Base-by-base conservation (phyloP, 2,329 filamentous ascomycete genomes). In the Fusarium hainanense region DNA sequence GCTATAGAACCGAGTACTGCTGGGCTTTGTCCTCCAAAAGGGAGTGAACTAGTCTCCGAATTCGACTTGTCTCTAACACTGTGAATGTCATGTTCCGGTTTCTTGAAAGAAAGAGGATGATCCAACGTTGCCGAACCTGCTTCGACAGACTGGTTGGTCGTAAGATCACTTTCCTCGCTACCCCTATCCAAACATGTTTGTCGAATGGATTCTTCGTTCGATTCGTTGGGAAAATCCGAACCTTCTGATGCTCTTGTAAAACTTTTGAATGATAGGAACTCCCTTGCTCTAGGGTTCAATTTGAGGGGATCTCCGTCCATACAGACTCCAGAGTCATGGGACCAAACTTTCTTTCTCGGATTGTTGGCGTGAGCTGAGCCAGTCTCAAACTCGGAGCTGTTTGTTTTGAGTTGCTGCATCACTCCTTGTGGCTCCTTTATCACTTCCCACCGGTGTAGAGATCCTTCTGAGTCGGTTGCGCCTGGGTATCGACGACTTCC, bases 201-300 rank as follows among this genome's bases (percentile, higher is more conserved):
- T 23, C 28, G 23, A 7, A 37, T 12, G 8, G 23, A 7, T 4
- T 10, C 25, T 20, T 54, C 37, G 4, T 41, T 25, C 23, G 44
- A 20, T 7, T 20, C 21, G 2, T 54, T 43, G 11, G 28, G 14
- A 16, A 21, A 18, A 9, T 34, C 44, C 27, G 37, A 47, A 11
- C 32, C 47, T 8, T 47, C 47, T 27, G 34, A 32, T 27, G 30
- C 10, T 7, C 37, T 12, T 11, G 21, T 18, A 14, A 58, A 58
- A 18, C 44, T 50, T 13, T 46, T 54, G 30, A 79, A 72, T 1
- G 78, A 79, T 11, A 79, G 65, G 50, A 79, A 79, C 44, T 79
- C 78, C 57, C 77, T 76, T 41, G 78, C 78, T 61, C 70, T 75
- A 7, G 78, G 78, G 46, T 79, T 79, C 65, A 79, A 69, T 21